Conservation (phyloP, 176 grass and related monocot species). For the Cenchrus americanus region DNA sequence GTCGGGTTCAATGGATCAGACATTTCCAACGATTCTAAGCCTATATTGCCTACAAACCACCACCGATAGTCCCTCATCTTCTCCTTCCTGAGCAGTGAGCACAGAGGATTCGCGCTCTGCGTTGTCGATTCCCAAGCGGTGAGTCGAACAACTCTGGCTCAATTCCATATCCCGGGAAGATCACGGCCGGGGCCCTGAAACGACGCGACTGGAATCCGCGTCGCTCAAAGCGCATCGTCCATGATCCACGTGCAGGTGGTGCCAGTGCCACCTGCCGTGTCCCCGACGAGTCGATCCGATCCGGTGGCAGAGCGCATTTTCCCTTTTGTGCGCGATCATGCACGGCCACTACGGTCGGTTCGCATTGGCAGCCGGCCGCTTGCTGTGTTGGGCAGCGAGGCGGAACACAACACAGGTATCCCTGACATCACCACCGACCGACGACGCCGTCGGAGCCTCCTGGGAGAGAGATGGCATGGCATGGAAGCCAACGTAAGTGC, state of each 20-base stretch:
- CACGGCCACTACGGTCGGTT: not conserved
- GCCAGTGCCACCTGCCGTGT: conserved; percentile 2
- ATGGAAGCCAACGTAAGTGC: not conserved
- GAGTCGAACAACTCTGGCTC: no score
- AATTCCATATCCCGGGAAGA: not conserved
- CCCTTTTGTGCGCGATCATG: not conserved
- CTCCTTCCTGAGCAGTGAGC: not conserved
- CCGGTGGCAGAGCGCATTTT: not conserved
- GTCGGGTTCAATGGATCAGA: conserved; percentile 19
- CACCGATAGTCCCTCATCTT: not conserved
- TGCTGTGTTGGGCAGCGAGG: conserved; percentile 7
- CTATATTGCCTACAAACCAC: not conserved
- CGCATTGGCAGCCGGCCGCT: not conserved
- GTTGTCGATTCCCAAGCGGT: conserved; percentile 19
- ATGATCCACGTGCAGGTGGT: conserved; percentile 10
- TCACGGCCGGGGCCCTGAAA: not conserved
- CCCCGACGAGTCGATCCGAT: not conserved
- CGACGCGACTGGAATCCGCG: not conserved
- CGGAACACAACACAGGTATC: not conserved
- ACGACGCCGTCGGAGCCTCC: not conserved
- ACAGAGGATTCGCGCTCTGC: not conserved
- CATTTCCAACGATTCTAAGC: not conserved
- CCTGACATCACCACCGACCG: not conserved
- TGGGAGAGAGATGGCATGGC: not conserved
- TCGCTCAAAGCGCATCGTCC: not conserved